phyloP scores from a whole-genome alignment of 2,329 filamentous ascomycete species.

The Ophiostoma australiae region DNA sequence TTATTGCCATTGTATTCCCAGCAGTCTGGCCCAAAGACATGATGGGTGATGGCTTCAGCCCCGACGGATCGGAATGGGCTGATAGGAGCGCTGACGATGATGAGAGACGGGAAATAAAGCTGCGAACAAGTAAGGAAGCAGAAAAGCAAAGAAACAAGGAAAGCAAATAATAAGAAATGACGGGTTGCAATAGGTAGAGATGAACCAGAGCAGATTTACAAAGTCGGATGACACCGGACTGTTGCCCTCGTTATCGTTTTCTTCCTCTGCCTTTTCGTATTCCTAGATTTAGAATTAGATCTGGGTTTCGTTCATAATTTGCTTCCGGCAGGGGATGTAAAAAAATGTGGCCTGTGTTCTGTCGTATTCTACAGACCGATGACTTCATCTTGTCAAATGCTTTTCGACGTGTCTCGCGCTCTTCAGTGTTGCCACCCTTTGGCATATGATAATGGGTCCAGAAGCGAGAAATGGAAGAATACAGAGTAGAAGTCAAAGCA shows the following conservation, averaged over 20 bases:
- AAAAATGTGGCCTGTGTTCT: neutral
- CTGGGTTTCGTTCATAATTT: too few relatives aligned
- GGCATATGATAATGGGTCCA: conserved; percentile 4
- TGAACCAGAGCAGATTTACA: neutral
- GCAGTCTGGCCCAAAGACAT: neutral
- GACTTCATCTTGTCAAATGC: neutral
- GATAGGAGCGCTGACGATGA: neutral
- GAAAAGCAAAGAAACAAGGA: too few relatives aligned
- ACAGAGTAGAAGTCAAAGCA: neutral
- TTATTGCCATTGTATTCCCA: neutral
- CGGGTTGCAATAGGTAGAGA: neutral
- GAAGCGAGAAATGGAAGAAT: neutral
- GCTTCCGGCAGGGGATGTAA: neutral
- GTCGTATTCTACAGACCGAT: neutral
- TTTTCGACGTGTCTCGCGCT: neutral
- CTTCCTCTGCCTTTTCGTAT: neutral
- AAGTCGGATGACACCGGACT: neutral
- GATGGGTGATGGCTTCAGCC: neutral
- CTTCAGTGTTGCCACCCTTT: neutral
- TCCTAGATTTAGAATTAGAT: neutral
- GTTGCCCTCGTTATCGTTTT: neutral
- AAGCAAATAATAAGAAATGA: neutral
- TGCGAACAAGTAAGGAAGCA: neutral
- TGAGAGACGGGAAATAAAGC: too few relatives aligned
- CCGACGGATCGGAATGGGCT: neutral